phyloP scores from a whole-genome alignment of 2,329 filamentous ascomycete genomes.

The Epichloe bromicola region DNA sequence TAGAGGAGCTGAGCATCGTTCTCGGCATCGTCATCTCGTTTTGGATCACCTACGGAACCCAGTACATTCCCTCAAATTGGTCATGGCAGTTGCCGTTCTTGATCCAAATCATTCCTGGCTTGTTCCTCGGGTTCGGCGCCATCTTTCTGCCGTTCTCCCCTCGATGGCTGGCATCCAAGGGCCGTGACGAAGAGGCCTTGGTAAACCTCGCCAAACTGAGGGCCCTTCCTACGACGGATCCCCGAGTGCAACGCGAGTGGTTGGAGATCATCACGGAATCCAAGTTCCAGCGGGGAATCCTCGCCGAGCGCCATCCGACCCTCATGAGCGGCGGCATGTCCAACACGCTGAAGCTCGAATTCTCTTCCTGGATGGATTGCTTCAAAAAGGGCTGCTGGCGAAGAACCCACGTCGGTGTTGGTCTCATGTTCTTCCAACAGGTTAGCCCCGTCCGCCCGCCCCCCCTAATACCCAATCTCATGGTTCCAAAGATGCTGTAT shows the following conservation, averaged over 20 bases:
- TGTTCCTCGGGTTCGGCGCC: slow-evolving; percentile 13
- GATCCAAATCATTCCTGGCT: slow-evolving; percentile 16
- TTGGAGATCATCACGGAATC: slow-evolving; percentile 15
- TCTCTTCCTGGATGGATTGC: slow-evolving; percentile 35
- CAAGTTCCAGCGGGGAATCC: slow-evolving; percentile 14
- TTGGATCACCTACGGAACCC: slow-evolving; percentile 19
- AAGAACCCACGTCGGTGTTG: slow-evolving; percentile 30
- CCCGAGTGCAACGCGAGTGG: slow-evolving; percentile 12
- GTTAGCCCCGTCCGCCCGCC: slow-evolving; percentile 15
- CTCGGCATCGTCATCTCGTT: slow-evolving; percentile 19
- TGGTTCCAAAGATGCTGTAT: not conserved
- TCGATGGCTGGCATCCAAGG: slow-evolving; percentile 15
- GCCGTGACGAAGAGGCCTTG: slow-evolving; percentile 14
- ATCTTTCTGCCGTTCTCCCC: slow-evolving; percentile 16
- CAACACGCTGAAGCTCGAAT: slow-evolving; percentile 30
- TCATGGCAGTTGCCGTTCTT: slow-evolving; percentile 19
- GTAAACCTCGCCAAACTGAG: slow-evolving; percentile 12
- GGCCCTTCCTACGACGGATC: slow-evolving; percentile 10
- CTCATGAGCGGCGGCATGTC: slow-evolving; percentile 20
- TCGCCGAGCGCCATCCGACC: slow-evolving; percentile 20
- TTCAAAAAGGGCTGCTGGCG: slow-evolving; percentile 36
- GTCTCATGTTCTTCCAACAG: slow-evolving; percentile 46
- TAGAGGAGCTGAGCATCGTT: slow-evolving; percentile 24
- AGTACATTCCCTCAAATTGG: slow-evolving; percentile 13
- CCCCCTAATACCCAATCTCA: not conserved